Percentiles rank a stretch among this genome's conserved stretches.
phyloP scores from a whole-genome alignment of 768 basidiomycete species.

The Xanthoconium stramineum region DNA sequence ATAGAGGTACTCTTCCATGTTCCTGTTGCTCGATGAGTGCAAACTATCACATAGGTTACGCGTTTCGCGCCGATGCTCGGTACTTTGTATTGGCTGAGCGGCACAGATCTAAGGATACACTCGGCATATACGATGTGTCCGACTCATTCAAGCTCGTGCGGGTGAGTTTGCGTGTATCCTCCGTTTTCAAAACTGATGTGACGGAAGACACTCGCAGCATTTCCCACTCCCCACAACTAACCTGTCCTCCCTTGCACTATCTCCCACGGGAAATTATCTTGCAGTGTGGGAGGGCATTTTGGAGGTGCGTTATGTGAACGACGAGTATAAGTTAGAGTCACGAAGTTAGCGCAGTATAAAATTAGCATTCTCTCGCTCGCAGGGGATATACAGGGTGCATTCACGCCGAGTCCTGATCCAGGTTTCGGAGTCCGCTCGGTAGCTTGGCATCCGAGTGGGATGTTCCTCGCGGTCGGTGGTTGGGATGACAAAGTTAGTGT shows the following conservation, averaged over 20 bases:
- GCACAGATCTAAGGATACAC: constrained; percentile 84
- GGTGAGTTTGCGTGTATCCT: constrained; percentile 35
- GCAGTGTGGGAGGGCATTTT: constrained; percentile 83
- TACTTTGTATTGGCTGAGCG: constrained; percentile 87
- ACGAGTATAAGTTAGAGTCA: background rate
- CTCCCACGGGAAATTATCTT: constrained; percentile 71
- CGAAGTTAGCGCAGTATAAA: constrained; percentile 56
- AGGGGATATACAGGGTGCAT: constrained; percentile 62
- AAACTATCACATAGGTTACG: constrained; percentile 50
- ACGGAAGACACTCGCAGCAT: constrained; percentile 50
- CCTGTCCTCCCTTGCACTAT: constrained; percentile 67
- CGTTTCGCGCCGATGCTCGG: constrained; percentile 75
- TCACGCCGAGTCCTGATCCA: constrained; percentile 71
- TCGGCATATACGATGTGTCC: constrained; percentile 78
- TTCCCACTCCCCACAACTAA: constrained; percentile 77
- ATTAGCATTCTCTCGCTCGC: constrained; percentile 65
- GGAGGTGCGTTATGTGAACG: constrained; percentile 52
- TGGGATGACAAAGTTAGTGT: constrained; percentile 80
- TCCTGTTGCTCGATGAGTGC: background rate
- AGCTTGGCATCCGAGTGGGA: constrained; percentile 84
- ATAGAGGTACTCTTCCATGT: constrained; percentile 51
- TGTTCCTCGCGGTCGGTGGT: constrained; percentile 78
- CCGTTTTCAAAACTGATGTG: constrained; percentile 15
- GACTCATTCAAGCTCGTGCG: constrained; percentile 70
- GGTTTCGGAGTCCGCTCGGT: constrained; percentile 79